These are phyloP conservation scores for Russula earlei DNA, from an alignment of 768 basidiomycete genomes.

Conservation along the genomic window DNA sequence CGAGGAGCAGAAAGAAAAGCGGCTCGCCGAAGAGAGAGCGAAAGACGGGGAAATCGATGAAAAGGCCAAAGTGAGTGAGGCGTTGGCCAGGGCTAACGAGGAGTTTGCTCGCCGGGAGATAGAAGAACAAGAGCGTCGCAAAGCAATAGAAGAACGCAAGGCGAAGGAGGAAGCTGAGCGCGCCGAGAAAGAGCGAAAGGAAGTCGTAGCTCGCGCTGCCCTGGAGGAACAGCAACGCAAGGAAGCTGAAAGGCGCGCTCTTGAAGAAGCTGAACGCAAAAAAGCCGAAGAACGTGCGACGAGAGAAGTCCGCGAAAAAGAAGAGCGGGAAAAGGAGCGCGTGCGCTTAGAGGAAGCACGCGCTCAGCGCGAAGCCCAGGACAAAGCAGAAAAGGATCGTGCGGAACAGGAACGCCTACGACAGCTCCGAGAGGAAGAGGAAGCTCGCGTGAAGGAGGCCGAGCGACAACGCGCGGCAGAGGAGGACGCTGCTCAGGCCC, in stretches of 20 bases:
- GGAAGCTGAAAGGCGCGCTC: slow-evolving; percentile 28
- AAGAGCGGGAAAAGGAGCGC: slow-evolving; percentile 22
- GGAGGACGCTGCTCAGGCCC: slow-evolving; percentile 32
- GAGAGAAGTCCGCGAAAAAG: slow-evolving; percentile 20
- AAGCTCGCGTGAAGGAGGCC: slow-evolving; percentile 22
- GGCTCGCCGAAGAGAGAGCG: slow-evolving; percentile 38
- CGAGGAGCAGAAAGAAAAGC: slow-evolving; percentile 43
- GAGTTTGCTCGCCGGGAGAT: slow-evolving; percentile 21
- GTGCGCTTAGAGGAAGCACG: slow-evolving; percentile 10
- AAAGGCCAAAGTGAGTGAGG: slow-evolving; percentile 30
- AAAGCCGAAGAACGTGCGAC: slow-evolving; percentile 31
- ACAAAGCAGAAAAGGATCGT: slow-evolving; percentile 36
- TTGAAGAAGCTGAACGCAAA: slow-evolving; percentile 34
- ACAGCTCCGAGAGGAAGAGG: slow-evolving; percentile 22
- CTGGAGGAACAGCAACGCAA: slow-evolving; percentile 25
- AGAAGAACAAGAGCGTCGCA: slow-evolving; percentile 30
- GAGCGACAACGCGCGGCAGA: slow-evolving; percentile 28
- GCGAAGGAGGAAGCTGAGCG: slow-evolving; percentile 36
- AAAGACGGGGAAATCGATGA: slow-evolving; percentile 39
- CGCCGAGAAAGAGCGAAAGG: slow-evolving; percentile 26
- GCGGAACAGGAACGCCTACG: slow-evolving; percentile 30
- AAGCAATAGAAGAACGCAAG: slow-evolving; percentile 30
- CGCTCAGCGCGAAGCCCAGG: slow-evolving; percentile 29
- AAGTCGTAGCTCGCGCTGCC: slow-evolving; percentile 20
- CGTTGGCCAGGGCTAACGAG: slow-evolving; percentile 22